These are phyloP conservation scores for Chrysanthemum seticuspe DNA, from an alignment of 129 eudicot species.

Conservation along the genomic window DNA sequence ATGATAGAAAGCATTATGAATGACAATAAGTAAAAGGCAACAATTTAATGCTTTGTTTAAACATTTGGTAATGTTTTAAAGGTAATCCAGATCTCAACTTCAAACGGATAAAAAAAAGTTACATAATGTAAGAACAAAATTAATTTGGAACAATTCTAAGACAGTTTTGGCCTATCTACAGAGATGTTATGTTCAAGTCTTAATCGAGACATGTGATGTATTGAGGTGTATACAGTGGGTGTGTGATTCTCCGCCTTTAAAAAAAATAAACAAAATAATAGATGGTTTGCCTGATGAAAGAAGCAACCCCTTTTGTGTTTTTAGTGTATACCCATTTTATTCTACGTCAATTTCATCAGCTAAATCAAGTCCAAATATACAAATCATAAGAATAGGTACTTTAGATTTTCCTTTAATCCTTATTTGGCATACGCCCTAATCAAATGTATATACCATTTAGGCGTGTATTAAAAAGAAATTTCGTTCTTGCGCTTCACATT, in stretches of 20 bases:
- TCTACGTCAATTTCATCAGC: conserved; percentile 11
- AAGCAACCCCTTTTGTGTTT: background rate
- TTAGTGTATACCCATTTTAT: background rate
- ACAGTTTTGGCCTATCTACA: no score
- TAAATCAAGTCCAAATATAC: conserved; percentile 3
- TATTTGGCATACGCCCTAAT: conserved; percentile 10
- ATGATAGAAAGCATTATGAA: background rate
- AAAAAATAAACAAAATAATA: no score
- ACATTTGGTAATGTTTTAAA: background rate
- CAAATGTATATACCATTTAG: no score
- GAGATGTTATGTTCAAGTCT: no score
- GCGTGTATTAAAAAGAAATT: no score
- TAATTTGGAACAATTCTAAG: no score
- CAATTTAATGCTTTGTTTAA: background rate
- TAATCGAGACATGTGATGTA: no score
- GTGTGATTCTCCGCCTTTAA: no score
- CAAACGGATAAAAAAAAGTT: background rate
- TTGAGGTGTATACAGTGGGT: no score
- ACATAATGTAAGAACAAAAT: no score
- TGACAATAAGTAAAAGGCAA: background rate
- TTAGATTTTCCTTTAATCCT: background rate
- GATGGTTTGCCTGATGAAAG: background rate
- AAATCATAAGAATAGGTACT: background rate
- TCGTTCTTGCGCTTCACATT: conserved; percentile 4
- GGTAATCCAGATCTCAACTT: background rate